Base-by-base conservation (phyloP, 2,329 filamentous ascomycete genomes). In the Cladobotryum mycophilum region DNA sequence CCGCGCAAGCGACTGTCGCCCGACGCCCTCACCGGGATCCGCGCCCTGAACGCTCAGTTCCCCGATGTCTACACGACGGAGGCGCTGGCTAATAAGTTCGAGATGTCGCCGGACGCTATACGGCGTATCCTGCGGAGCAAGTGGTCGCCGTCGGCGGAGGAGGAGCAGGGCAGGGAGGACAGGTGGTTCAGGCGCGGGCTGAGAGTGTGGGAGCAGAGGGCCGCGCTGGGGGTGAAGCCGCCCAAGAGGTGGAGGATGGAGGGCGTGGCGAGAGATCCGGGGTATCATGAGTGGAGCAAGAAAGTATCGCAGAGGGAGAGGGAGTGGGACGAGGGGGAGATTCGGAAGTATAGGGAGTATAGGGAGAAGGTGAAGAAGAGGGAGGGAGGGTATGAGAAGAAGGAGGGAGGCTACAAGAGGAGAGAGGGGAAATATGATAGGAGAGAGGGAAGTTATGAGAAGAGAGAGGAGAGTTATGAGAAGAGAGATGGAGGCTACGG, bases 1-100 rank as follows among this genome's bases (percentile, higher is more conserved):
- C 92, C 93, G 30, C 79, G 80, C 45, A 96, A 95, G 68, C 85
- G 85, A 52, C 78, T 99, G 9, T 97, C 93, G 0, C 93, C 93
- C 0, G 92, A 97, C 67, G 89, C 91, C 1, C 75, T 96, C 33
- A 85, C 88, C n/a, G 91, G 90, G 40, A 95, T 99, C 59, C 84
- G 90, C 40, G 85, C 88, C 17, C 75, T 99, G 34, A 82, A 96
- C 66, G 73, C 78, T 22, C 84, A 89, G 59, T 85, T 89, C 55
- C 89, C 92, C 0, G 78, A 86, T 2, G 76, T 79, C 51, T 96
- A 90, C 71, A 87, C 85, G 4, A 95, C 87, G 1, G 68, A 77
- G 14, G 77, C 82, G 34, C 81, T 97, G 13, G 82, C 92, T 1
- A 64, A 82, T 1, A 82, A 89, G 59, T 99, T 97, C 69, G 77